Base-by-base conservation (phyloP, 495 filamentous ascomycete genomes). In the Daldinia concentrica region DNA sequence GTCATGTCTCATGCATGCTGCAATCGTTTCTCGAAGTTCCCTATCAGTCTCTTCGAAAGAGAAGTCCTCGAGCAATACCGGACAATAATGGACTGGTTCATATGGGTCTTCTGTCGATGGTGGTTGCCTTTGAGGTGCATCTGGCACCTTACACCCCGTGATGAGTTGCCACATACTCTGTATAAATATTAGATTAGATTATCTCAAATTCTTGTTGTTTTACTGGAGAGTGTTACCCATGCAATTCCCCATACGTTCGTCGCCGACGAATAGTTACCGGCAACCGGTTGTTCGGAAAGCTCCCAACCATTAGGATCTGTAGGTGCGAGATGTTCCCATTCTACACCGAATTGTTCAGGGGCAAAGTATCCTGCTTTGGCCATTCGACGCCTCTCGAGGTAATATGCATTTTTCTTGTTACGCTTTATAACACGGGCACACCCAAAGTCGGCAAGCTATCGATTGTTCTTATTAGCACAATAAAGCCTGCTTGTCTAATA, bases 261-360 rank as follows among this genome's bases (percentile, higher is more conserved):
- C 1, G 30, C 34, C 3, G 63, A 22, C 6, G 51, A 58, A 19
- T 72, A 74, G 30, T 71, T 71, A 6, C 67, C 67, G 4, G 68
- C 74, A 27, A 73, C 19, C 0, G 0, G 17, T 24, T 54, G 22
- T 34, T 71, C 66, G 15, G 62, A 62, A 14, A 76, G 12, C 34
- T 74, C 74, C 3, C 17, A 22, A 3, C 71, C 71, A 17, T 24
- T 0, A 7, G 1, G 2, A 3, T 26, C 32, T 14, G 8, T 30
- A 32, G 14, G 3, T 5, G 8, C 32, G 26, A 66, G 24, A 34
- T 62, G 26, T 4, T 74, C 67, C 74, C 71, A 76, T 0, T 76
- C 68, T 3, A 15, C 2, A 9, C 74, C 71, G 43, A 74, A 76
- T 64, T 76, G 68, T 52, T 71, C 74, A 29, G 74, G 74, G 29